Base-by-base conservation (phyloP, 768 basidiomycete species). In the Panus rudis region DNA sequence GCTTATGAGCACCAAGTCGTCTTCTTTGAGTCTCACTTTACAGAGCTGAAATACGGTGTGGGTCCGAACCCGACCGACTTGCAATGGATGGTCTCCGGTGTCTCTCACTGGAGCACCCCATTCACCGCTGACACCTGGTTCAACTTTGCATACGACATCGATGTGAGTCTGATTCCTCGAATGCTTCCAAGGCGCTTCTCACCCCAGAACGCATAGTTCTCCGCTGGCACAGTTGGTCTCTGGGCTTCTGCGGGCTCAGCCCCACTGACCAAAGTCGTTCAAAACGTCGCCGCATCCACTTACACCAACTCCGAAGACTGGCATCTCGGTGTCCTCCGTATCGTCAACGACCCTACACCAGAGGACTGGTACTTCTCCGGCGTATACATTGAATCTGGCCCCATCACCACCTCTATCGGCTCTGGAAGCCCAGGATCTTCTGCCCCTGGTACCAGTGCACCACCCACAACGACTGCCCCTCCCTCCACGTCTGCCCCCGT, bases 71-170 rank as follows among this genome's bases (percentile, higher is more conserved):
- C 65, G 1, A 71, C 68, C 3, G 63, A 75, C 55, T 63, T 80
- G 12, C 66, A 71, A 27, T 80, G 78, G 77, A 71, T 72, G 64
- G 66, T 77, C 17, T 48, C 55, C 10, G 63, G 69, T 22, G 54
- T 63, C 6, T 60, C 67, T 21, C 64, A 77, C 52, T 80, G 76
- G 75, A 63, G 67, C 38, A 69, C 70, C 1, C 63, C 72, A 1
- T 74, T 75, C 61, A 65, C 61, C 13, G 63, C 78, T 5, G 72
- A 68, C 27, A 69, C 67, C 37, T 81, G 77, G 77, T 76, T 70
- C 63, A 80, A 80, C 66, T 79, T 81, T 50, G 78, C 77, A 23
- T 80, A 80, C 51, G 78, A 80, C 48, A 79, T 79, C 52, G 63
- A 80, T 52, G 76, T 74, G 41, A 45, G 75, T 64, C 1, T 8